Base-by-base conservation (phyloP, 306 rosid species). In the Malus sieversii region DNA sequence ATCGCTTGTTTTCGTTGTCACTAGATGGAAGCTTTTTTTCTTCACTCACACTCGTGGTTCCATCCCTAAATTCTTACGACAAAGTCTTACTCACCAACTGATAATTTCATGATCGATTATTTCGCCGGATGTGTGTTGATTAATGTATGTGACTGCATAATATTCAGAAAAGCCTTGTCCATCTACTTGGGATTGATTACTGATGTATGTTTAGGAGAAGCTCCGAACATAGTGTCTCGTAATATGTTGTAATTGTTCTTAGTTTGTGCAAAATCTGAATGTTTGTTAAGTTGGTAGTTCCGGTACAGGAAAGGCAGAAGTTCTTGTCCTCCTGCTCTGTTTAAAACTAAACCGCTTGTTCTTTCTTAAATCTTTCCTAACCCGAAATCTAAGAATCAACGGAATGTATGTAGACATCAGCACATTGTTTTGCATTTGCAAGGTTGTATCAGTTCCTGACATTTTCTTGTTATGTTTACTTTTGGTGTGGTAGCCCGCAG, bases 401-500 rank as follows among this genome's bases (percentile, higher is more conserved):
- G 45, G 45, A 29, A 57, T 65, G 8, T 19, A 16, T 53, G 59
- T 53, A 38, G 6, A 52, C 15, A 59, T 3, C 46, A 8, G 51
- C 35, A 19, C 59, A 27, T 19, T 25, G 18, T 16, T 58, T 61
- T 27, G 60, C 59, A 27, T 44, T 8, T 6, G 22, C n/a, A 44
- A 74, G 42, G 30, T 73, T 72, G 8, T 44, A 35, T 55, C 20
- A 42, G 19, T 18, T 19, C 19, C 30, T 62, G 70, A 62, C 60
- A 27, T 4, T 30, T 27, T 46, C 32, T 45, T 30, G 4, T 15
- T 14, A 6, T n/a, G 32, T 76, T 78, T 69, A 59, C 74, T 74
- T 65, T 35, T 48, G 66, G 22, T 85, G 14, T 82, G 68, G 82
- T 87, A 91, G 98, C 78, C 98, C 98, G 35, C 98, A 93, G 72